Evolutionary conservation across 441 rosid genomes (phyloP), one percentile per base, ranked within the genome.

Genomic region (Gossypium trilobum): DNA sequence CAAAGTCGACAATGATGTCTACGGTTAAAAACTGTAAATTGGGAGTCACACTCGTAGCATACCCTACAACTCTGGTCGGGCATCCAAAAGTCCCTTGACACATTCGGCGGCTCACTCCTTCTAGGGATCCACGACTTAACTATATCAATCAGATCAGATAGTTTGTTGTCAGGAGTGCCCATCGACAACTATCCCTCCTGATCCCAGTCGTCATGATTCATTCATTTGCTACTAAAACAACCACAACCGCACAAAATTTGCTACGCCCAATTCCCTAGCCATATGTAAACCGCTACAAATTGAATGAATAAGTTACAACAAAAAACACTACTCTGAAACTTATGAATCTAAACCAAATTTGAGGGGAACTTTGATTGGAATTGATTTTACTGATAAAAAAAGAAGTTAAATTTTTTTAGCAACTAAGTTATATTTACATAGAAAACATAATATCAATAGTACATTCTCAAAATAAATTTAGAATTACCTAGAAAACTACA

Each of bases 21-120:
- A 31, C 95, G 88, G 67, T 82, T 87, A 44, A 87, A 74, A 0
- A 89, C 79, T 16, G 89, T 81, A 72, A 89, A 89, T 74, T 81
- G 92, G 77, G 88, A 77, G 75, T 87, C 92, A 64, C 92, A 87
- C 63, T 89, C 95, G 61, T 89, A 89, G 75, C 95, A 89, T 70
- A 86, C 90, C 79, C 86, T 85, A 75, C 95, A 89, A 74, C 95
- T 87, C 61, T 83, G 88, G 77, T 89, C 92, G 33, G 95, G 95
- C 95, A 89, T 89, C 95, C 95, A 89, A 77, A 86, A 89, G 66
- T 87, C 92, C 80, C 85, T 86, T 1, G 92, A 89, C 83, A 85
- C 74, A 29, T 83, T 73, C 10, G 83, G 76, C 1, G 89, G 83
- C 66, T 86, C 89, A 39, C 76, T 78, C 29, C 31, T 22, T 70